A percentile compares a stretch with the other conserved stretches of the same genome.
phyloP scores from a whole-genome alignment of 2,329 filamentous ascomycete genomes.

The Aspergillus felis region DNA sequence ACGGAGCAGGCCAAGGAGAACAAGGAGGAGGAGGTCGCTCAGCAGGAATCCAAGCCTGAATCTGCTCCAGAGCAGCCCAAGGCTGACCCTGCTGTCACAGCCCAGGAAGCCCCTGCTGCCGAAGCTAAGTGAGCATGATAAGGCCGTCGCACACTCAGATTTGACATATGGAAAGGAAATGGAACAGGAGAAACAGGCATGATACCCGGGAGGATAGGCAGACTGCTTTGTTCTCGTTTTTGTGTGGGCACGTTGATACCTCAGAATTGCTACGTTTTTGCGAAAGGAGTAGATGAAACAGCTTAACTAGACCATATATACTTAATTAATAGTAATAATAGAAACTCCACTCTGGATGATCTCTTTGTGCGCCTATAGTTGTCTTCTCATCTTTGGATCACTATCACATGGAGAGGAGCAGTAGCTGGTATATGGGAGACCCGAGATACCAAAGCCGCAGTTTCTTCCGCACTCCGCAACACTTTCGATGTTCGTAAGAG shows the following conservation, averaged over 20 bases:
- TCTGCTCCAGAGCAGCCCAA: conserved; percentile 14
- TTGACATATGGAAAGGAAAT: conserved; percentile 4
- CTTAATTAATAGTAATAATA: conserved; percentile 5
- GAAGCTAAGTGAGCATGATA: conserved; percentile 13
- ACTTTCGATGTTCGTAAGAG: neutral
- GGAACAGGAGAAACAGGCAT: conserved; percentile 10
- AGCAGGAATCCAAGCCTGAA: conserved; percentile 10
- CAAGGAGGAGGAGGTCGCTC: conserved; percentile 14
- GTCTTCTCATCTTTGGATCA: neutral
- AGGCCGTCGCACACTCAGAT: neutral
- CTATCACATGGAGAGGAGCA: neutral
- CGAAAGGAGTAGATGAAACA: conserved; percentile 1
- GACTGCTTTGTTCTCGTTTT: conserved; percentile 11
- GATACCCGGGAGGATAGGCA: conserved; percentile 17
- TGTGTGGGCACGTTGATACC: conserved; percentile 16
- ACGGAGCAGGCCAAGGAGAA: conserved; percentile 16
- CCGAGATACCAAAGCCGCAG: neutral
- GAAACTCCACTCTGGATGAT: neutral
- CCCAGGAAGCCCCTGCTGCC: conserved; percentile 7
- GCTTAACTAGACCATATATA: neutral
- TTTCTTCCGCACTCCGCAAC: neutral
- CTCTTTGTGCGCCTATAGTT: neutral
- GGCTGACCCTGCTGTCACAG: conserved; percentile 19
- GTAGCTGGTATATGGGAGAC: neutral
- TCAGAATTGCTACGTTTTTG: conserved; percentile 7